Conservation (phyloP, 257 asterid species). For the Solanum sitiens region DNA sequence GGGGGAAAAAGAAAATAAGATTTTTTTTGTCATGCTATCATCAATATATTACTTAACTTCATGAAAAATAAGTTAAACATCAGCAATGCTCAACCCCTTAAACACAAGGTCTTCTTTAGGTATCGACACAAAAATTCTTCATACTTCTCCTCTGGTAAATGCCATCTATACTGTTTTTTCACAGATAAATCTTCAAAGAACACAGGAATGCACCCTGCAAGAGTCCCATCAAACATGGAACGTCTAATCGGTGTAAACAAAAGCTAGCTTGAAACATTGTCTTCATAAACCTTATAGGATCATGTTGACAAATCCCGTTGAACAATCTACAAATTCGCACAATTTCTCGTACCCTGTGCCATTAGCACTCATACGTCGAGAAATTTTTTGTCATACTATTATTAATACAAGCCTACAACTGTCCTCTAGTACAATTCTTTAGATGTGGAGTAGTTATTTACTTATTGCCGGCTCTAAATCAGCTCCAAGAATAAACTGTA, state of each 20-base stretch:
- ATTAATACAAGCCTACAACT: neutral
- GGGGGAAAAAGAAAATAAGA: too few species aligned
- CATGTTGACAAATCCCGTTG: slow-evolving; percentile 87
- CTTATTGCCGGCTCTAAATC: too few species aligned
- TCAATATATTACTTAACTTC: too few species aligned
- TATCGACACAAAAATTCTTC: slow-evolving; percentile 60
- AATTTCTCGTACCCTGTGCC: slow-evolving; percentile 35
- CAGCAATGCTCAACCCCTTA: slow-evolving; percentile 59
- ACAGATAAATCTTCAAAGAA: slow-evolving; percentile 83
- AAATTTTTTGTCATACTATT: too few species aligned
- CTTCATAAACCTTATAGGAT: slow-evolving; percentile 66
- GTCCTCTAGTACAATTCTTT: neutral
- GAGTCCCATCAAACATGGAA: slow-evolving; percentile 66
- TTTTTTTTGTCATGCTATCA: too few species aligned
- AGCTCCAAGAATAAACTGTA: too few species aligned
- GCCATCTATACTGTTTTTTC: slow-evolving; percentile 70
- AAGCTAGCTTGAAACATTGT: slow-evolving; percentile 79
- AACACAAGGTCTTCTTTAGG: slow-evolving; percentile 81
- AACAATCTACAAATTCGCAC: slow-evolving; percentile 86
- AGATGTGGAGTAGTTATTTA: neutral
- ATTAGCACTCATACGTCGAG: neutral
- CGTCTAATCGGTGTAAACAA: slow-evolving; percentile 74
- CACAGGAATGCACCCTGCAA: slow-evolving; percentile 88
- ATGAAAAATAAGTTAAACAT: slow-evolving; percentile 14
- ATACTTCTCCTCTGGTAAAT: slow-evolving; percentile 57